phyloP scores from a whole-genome alignment of 1,139 yeast species.

The Scheffersomyces illinoinensis region DNA sequence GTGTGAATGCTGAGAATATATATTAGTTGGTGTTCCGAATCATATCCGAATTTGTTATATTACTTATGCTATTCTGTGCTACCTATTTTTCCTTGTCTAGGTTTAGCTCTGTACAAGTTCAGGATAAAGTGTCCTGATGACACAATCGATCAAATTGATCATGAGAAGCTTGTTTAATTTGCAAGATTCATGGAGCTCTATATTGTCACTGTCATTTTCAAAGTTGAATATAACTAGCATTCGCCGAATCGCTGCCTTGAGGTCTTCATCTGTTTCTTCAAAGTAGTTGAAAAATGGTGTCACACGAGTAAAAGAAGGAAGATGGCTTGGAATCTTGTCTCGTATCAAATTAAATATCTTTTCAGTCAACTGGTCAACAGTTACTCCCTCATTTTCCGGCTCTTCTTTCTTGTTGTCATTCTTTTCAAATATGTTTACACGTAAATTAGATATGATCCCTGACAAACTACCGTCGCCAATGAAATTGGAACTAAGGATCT shows the following conservation, averaged over 20 bases:
- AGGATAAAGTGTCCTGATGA: slow-evolving; percentile 29
- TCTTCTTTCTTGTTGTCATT: slow-evolving; percentile 5
- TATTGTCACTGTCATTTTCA: slow-evolving; percentile 5
- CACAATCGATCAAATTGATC: slow-evolving; percentile 30
- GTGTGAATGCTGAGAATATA: neutral
- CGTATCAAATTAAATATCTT: slow-evolving; percentile 14
- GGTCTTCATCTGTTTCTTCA: slow-evolving; percentile 17
- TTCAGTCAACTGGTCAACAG: slow-evolving; percentile 13
- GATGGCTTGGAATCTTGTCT: slow-evolving; percentile 9
- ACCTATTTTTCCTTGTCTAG: neutral
- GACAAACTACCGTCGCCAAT: slow-evolving; percentile 20
- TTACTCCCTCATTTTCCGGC: slow-evolving; percentile 1
- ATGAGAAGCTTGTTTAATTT: slow-evolving; percentile 32
- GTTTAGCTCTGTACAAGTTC: slow-evolving; percentile 14
- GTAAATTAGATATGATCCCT: slow-evolving; percentile 18
- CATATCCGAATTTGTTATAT: neutral
- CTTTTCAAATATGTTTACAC: slow-evolving; percentile 20
- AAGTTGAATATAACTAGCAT: slow-evolving; percentile 24
- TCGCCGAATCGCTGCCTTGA: slow-evolving; percentile 15
- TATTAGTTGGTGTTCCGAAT: neutral
- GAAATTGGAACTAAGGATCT: slow-evolving; percentile 12
- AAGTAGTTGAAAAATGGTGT: slow-evolving; percentile 10
- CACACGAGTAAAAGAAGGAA: slow-evolving; percentile 6
- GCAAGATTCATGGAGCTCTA: slow-evolving; percentile 11
- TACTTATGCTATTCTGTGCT: neutral